phyloP scores from a whole-genome alignment of 805 yeast species.

The Kodamaea fukazawae region DNA sequence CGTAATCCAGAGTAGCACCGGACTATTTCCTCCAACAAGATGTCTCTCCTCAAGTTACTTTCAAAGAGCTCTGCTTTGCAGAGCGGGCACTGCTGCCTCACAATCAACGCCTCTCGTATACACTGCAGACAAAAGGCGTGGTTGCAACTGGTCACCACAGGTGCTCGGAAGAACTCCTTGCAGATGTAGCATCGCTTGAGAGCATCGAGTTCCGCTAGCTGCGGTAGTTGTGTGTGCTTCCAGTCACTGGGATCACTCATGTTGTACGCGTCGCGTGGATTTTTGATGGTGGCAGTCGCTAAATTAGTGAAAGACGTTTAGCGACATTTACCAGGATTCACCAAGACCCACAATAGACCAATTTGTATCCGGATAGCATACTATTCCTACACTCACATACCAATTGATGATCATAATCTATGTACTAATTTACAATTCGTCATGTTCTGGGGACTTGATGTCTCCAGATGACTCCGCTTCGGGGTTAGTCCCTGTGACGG shows the following conservation, averaged over 20 bases:
- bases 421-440: constrained; percentile 7
- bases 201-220: constrained; percentile 60
- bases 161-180: constrained; percentile 75
- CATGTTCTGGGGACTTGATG: constrained; percentile 4
- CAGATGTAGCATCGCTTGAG: constrained; percentile 82
- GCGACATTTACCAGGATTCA: no score
- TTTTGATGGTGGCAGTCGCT: background rate
- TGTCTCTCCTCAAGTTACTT: constrained; percentile 63
- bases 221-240: constrained; percentile 52
- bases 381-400: background rate
- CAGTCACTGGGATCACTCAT: constrained; percentile 76
- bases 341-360: no score
- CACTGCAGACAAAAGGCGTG: constrained; percentile 90
- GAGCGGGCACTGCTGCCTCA: constrained; percentile 67
- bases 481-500: background rate
- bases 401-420: background rate
- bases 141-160: constrained; percentile 80
- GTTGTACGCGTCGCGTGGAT: constrained; percentile 12
- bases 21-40: constrained; percentile 69
- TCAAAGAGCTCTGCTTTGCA: constrained; percentile 72
- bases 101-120: constrained; percentile 66
- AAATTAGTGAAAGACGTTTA: no score
- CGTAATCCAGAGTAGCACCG: constrained; percentile 39
- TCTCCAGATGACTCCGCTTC: background rate
- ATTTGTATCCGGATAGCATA: background rate